Evolutionary conservation across 768 basidiomycete species (phyloP), one percentile per base, ranked within the genome.

Genomic region (Pleurotus tuber-regium): DNA sequence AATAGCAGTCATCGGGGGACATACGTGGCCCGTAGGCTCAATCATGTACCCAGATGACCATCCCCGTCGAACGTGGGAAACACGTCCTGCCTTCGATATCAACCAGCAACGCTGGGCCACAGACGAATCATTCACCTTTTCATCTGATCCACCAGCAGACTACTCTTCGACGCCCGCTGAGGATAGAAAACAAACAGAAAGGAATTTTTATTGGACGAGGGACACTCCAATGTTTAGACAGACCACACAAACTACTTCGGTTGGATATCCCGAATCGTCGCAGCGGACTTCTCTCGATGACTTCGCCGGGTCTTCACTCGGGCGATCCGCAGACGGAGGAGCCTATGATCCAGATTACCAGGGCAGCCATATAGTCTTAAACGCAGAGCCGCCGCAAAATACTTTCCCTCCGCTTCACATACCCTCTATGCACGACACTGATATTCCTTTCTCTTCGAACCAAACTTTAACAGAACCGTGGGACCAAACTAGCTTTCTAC

Each of bases 181-280:
- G 14, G n/a, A 38, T 38, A 38, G 12, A 7, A 38, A 19, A n/a
- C n/a, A n/a, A 19, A 12, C 14, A 19, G 11, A 6, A 16, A 38
- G 35, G n/a, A 14, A 12, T 38, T 38, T 38, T 38, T 38, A 19
- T 38, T 9, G 35, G 21, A n/a, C 9, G 0, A 38, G n/a, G 35
- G 35, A 38, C 7, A 19, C 21, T 1, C n/a, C 35, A n/a, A n/a
- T 19, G 35, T 38, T 26, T 29, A 23, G 28, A 46, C 28, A 21
- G 10, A 4, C 21, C 12, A 26, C 14, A 10, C 25, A 25, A 5
- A 16, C 28, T 4, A 26, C 43, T 29, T 21, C 36, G n/a, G 26
- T 50, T 23, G 29, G 49, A 7, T 50, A 50, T 29, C 49, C 53
- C 7, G 53, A 54, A 18, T 55, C 54, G 3, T 55, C 54, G 8